phyloP scores from a whole-genome alignment of 768 basidiomycete genomes.

The Kwoniella shandongensis region DNA sequence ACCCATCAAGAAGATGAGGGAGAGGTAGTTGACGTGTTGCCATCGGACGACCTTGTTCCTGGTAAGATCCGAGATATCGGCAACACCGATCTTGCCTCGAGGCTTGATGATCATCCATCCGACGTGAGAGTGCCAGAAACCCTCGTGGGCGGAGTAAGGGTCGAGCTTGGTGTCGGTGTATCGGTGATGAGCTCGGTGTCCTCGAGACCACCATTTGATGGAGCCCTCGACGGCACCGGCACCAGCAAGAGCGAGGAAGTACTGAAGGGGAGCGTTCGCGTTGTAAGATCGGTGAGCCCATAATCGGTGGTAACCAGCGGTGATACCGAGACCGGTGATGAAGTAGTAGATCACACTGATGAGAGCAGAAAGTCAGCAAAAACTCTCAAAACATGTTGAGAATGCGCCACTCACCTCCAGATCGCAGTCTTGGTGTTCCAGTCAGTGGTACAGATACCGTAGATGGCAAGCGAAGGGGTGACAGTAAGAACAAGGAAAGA shows the following conservation, averaged over 20 bases:
- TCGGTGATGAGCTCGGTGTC: conserved; percentile 94
- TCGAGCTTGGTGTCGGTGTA: conserved; percentile 97
- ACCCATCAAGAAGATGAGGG: conserved; percentile 68
- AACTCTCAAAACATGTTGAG: too few species aligned
- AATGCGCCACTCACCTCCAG: conserved; percentile 57
- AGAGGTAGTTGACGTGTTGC: conserved; percentile 80
- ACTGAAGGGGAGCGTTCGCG: conserved; percentile 80
- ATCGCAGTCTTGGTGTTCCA: conserved; percentile 69
- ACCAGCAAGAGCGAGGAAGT: conserved; percentile 76
- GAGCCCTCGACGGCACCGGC: conserved; percentile 94
- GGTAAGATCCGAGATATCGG: conserved; percentile 81
- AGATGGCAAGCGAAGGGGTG: conserved; percentile 70
- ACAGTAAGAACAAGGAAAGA: conserved; percentile 70
- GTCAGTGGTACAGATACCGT: conserved; percentile 66
- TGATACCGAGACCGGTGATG: conserved; percentile 78
- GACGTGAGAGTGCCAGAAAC: conserved; percentile 80
- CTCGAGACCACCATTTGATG: conserved; percentile 98
- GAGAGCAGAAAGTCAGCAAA: neutral
- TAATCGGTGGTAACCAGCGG: conserved; percentile 83
- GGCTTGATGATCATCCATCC: conserved; percentile 87
- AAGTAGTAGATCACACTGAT: conserved; percentile 70
- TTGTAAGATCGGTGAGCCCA: conserved; percentile 98
- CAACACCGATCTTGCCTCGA: conserved; percentile 80
- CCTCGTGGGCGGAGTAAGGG: conserved; percentile 89
- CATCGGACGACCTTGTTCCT: conserved; percentile 77